phyloP scores from a whole-genome alignment of 352 stramenopile genomes.

The Phytophthora pseudosyringae region DNA sequence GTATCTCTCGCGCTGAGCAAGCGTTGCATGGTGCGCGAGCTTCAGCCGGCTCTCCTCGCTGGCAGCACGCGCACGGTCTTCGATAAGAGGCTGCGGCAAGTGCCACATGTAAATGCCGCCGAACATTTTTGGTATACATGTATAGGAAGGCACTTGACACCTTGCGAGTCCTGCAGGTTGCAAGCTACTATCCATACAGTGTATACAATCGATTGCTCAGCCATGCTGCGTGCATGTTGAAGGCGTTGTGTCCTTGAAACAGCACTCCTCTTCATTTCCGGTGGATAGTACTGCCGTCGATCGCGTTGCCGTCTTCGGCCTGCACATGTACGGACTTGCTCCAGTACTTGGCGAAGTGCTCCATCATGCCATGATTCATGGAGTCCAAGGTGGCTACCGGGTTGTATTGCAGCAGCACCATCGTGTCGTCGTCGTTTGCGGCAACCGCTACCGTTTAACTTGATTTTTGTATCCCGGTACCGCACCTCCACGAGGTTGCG shows the following conservation, averaged over 20 bases:
- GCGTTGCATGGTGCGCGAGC: constrained; percentile 18
- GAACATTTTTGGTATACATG: neutral
- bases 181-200: neutral
- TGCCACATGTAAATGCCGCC: neutral
- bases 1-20: constrained; percentile 16
- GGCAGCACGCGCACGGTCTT: neutral
- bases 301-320: constrained; percentile 6
- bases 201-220: neutral
- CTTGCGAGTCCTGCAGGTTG: too few species aligned
- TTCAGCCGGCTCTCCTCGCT: constrained; percentile 7
- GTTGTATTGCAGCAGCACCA: neutral
- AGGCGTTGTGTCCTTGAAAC: constrained; percentile 4
- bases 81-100: constrained; percentile 1
- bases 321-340: constrained; percentile 4
- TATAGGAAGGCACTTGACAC: too few species aligned
- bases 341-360: neutral
- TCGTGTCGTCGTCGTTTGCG: constrained; percentile 20
- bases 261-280: constrained; percentile 11
- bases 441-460: constrained; percentile 2
- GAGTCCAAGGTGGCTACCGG: neutral
- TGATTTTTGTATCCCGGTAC: neutral
- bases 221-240: neutral
- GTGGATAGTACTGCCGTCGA: constrained; percentile 20
- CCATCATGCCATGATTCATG: too few species aligned
- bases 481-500: neutral